Percentiles rank a stretch among this genome's conserved stretches.
Evolutionary conservation across 192 early-diverging fungal genomes (phyloP).

Genomic region (Coemansia sp.): DNA sequence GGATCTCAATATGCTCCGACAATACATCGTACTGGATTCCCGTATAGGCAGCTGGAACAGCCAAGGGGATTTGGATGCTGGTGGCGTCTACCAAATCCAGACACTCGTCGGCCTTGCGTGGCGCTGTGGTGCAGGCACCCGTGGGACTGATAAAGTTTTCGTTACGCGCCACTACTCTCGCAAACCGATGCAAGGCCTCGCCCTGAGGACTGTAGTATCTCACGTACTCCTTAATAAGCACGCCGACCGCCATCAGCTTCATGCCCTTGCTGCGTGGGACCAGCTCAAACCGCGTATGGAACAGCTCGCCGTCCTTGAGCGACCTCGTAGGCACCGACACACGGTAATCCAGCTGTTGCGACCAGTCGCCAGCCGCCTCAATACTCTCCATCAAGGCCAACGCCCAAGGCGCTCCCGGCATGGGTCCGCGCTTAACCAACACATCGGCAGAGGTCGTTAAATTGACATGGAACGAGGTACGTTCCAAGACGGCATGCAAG

Average conservation of each 20-base stretch:
- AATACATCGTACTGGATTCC: slow-evolving; percentile 46
- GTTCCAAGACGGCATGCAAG: slow-evolving; percentile 59
- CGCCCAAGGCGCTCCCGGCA: slow-evolving; percentile 55
- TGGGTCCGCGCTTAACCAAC: slow-evolving; percentile 53
- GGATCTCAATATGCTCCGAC: slow-evolving; percentile 50
- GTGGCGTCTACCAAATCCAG: slow-evolving; percentile 42
- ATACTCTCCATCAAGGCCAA: slow-evolving; percentile 55
- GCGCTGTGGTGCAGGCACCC: slow-evolving; percentile 19
- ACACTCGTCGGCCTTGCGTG: slow-evolving; percentile 23
- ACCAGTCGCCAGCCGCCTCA: slow-evolving; percentile 55
- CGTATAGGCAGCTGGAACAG: slow-evolving; percentile 33
- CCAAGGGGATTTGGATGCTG: slow-evolving; percentile 37
- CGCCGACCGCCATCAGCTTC: slow-evolving; percentile 47
- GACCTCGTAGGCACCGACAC: slow-evolving; percentile 60
- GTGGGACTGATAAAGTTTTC: slow-evolving; percentile 40
- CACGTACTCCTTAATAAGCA: slow-evolving; percentile 61
- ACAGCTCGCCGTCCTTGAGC: slow-evolving; percentile 58
- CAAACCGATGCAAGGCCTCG: slow-evolving; percentile 24
- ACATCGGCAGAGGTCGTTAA: slow-evolving; percentile 27
- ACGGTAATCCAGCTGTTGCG: slow-evolving; percentile 59
- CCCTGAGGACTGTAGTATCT: slow-evolving; percentile 41
- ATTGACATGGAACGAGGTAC: slow-evolving; percentile 59
- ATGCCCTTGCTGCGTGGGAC: slow-evolving; percentile 51
- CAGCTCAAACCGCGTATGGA: slow-evolving; percentile 54
- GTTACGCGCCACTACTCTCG: slow-evolving; percentile 43